Base-by-base conservation (phyloP, 257 asterid species). In the Penstemon davidsonii region DNA sequence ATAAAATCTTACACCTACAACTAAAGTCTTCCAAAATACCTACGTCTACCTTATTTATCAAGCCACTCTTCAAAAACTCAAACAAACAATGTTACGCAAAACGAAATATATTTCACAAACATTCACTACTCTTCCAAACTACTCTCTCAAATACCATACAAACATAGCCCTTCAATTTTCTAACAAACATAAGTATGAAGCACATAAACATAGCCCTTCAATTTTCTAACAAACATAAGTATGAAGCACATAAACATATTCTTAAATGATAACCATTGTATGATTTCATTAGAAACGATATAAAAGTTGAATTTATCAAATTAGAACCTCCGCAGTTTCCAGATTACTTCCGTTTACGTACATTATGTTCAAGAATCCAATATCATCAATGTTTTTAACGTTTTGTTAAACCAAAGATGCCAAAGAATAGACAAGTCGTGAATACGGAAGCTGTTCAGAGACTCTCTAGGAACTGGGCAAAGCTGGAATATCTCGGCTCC, bases 401-500 rank as follows among this genome's bases (percentile, higher is more conserved):
- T 15, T 15, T 15, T 15, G 18, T 15, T 15, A 15, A 15, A 15
- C 18, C 18, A 15, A 15, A 15, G 18, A 15, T 15, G 18, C 18
- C 18, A 73, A 47, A 54, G 74, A 69, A 55, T 1, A 25, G 33
- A 25, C 33, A 25, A 25, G 33, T 25, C 33, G 33, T 25, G 33
- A 25, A 25, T 25, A 25, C 52, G 66, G 33, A 53, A 46, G 49
- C 47, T 55, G 51, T 61, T 79, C 62, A 78, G 72, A 86, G 72
- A 73, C 79, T 68, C 86, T 83, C 91, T 8, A 92, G 93, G 79
- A 92, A 92, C 69, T 83, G 82, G 8, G 89, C 85, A 54, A 92
- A 92, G 86, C 96, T 88, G 42, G 82, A 80, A 78, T 88, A 92
- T 66, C 83, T 86, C 7, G 96, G 97, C 78, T 86, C 90, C 98